Base-by-base conservation (phyloP, 371 early-diverging fungal genomes). In the Mortierella sp. region DNA sequence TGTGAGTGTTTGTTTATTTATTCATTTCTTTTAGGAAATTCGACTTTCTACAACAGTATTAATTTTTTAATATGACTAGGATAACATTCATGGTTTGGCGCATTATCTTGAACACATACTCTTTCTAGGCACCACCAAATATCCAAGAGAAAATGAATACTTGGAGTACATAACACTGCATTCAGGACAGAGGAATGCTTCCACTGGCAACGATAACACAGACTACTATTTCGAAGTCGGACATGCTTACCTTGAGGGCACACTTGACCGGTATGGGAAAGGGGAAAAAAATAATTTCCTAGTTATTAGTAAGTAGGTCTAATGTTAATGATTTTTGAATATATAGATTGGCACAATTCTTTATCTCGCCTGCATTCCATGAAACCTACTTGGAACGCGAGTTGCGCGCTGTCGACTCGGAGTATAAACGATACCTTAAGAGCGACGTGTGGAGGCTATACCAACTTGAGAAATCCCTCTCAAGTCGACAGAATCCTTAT, bases 31-130 rank as follows among this genome's bases (percentile, higher is more conserved):
- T n/a, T n/a, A n/a, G n/a, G n/a, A n/a, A n/a, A n/a, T n/a, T n/a
- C n/a, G n/a, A n/a, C n/a, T n/a, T n/a, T n/a, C n/a, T n/a, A n/a
- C n/a, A n/a, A n/a, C n/a, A n/a, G n/a, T n/a, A n/a, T n/a, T n/a
- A n/a, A n/a, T n/a, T n/a, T n/a, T n/a, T n/a, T n/a, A n/a, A n/a
- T n/a, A n/a, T n/a, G n/a, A n/a, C n/a, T n/a, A n/a, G n/a, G n/a
- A n/a, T n/a, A n/a, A n/a, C n/a, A n/a, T n/a, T n/a, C n/a, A n/a
- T n/a, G 99, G 99, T 0, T 85, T 99, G 70, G 99, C 99, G 16
- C 99, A 99, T 86, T 99, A 99, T 83, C 95, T 96, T 83, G 99
- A 99, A 84, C 99, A 99, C 84, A 84, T 99, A 81, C 87, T 97
- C 51, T 97, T 98, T 84, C 94, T 98, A 97, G 91, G 91, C 51